These are phyloP conservation scores for Globisporangium emineosum DNA, from an alignment of 352 stramenopile species.

Conservation along the genomic window DNA sequence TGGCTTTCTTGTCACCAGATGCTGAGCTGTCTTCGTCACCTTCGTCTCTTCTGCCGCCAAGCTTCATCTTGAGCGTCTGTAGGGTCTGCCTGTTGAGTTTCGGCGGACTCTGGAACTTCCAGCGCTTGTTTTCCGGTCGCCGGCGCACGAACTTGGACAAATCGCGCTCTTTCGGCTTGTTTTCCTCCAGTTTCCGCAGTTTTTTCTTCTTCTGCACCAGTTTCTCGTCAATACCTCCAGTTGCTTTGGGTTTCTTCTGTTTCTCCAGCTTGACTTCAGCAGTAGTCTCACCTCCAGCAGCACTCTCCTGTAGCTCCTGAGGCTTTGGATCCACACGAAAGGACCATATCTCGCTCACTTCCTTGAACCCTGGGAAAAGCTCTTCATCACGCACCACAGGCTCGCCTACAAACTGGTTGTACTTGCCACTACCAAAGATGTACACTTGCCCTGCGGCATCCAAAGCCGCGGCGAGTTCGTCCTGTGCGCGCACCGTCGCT, in stretches of 20 bases:
- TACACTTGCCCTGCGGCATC: conserved; percentile 93
- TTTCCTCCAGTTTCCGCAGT: conserved; percentile 10
- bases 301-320: neutral
- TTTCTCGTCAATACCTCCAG: conserved; percentile 10
- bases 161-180: conserved; percentile 13
- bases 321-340: conserved; percentile 35
- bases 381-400: conserved; percentile 45
- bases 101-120: conserved; percentile 59
- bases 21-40: neutral
- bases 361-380: conserved; percentile 58
- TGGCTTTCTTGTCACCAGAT: neutral
- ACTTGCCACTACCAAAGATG: conserved; percentile 84
- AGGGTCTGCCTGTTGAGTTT: conserved; percentile 49
- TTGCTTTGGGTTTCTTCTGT: conserved; percentile 6
- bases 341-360: conserved; percentile 63
- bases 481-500: conserved; percentile 66
- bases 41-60: neutral
- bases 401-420: conserved; percentile 77
- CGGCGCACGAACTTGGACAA: conserved; percentile 50
- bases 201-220: conserved; percentile 11
- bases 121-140: conserved; percentile 63
- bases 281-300: neutral
- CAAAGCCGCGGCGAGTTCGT: conserved; percentile 82
- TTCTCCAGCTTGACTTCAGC: neutral
- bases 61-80: conserved; percentile 17